phyloP scores from a whole-genome alignment of 495 filamentous ascomycete genomes.

The Aspergillus egyptiacus region DNA sequence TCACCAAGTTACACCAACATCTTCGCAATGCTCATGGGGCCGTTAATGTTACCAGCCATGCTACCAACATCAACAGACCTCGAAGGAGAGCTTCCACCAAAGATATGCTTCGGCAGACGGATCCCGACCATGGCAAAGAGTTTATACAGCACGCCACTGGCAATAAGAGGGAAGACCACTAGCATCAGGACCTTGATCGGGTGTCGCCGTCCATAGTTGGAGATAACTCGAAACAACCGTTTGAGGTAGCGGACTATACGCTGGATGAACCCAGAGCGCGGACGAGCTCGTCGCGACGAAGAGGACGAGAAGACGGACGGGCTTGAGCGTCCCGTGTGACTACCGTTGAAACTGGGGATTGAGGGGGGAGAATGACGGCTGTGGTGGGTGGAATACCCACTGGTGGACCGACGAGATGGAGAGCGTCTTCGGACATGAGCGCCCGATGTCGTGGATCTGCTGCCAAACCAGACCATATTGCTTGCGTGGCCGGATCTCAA shows the following conservation, averaged over 20 bases:
- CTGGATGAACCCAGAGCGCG: conserved; percentile 68
- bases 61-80: conserved; percentile 29
- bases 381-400: conserved; percentile 33
- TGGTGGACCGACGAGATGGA: conserved; percentile 30
- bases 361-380: conserved; percentile 42
- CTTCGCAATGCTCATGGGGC: conserved; percentile 55
- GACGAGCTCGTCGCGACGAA: conserved; percentile 52
- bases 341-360: conserved; percentile 46
- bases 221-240: conserved; percentile 66
- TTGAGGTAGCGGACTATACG: conserved; percentile 64
- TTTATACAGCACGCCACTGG: conserved; percentile 68
- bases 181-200: conserved; percentile 80
- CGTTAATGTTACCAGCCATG: conserved; percentile 42
- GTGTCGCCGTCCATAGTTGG: conserved; percentile 68
- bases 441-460: conserved; percentile 27
- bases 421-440: conserved; percentile 32
- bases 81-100: conserved; percentile 29
- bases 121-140: conserved; percentile 71
- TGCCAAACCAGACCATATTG: conserved; percentile 49
- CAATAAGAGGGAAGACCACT: conserved; percentile 77
- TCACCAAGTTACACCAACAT: conserved; percentile 49
- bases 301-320: conserved; percentile 58
- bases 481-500: background rate
- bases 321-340: conserved; percentile 29
- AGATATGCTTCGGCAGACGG: conserved; percentile 56